Percentiles rank a stretch among this genome's conserved stretches.
Evolutionary conservation across 192 early-diverging fungal genomes (phyloP).

Genomic region (Glomus cerebriforme): DNA sequence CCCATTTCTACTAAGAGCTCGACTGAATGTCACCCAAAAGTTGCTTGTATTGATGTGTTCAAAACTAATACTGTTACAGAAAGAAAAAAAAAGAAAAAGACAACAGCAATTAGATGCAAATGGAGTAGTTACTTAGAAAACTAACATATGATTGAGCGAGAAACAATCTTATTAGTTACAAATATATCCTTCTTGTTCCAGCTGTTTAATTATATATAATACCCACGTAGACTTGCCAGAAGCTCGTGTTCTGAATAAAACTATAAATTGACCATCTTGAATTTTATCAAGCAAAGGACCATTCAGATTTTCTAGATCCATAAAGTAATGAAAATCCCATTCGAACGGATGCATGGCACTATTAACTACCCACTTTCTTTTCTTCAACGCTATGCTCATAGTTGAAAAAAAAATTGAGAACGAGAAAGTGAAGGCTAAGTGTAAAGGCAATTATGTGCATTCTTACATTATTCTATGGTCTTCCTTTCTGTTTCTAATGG

Average conservation of each 20-base stretch:
- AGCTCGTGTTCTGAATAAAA: background rate
- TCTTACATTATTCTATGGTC: too few species aligned
- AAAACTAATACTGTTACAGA: background rate
- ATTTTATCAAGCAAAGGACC: background rate
- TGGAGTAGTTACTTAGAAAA: background rate
- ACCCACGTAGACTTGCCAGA: background rate
- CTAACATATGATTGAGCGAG: background rate
- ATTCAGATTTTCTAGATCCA: background rate
- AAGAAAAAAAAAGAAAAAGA: background rate
- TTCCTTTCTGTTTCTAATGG: too few species aligned
- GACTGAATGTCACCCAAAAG: background rate
- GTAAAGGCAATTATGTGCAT: too few species aligned
- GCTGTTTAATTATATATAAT: background rate
- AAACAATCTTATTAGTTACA: background rate
- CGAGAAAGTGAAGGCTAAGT: too few species aligned
- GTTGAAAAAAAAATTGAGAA: conserved; percentile 3
- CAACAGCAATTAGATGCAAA: background rate
- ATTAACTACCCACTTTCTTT: conserved; percentile 34
- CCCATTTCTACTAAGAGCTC: background rate
- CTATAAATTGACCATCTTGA: background rate
- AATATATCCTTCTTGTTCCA: background rate
- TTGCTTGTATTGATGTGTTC: background rate
- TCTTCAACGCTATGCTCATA: conserved; percentile 1
- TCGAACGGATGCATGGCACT: conserved; percentile 27
- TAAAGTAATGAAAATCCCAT: background rate